These are phyloP conservation scores for Pseudogymnoascus destructans DNA, from an alignment of 2,329 filamentous ascomycete genomes.

Conservation along the genomic window DNA sequence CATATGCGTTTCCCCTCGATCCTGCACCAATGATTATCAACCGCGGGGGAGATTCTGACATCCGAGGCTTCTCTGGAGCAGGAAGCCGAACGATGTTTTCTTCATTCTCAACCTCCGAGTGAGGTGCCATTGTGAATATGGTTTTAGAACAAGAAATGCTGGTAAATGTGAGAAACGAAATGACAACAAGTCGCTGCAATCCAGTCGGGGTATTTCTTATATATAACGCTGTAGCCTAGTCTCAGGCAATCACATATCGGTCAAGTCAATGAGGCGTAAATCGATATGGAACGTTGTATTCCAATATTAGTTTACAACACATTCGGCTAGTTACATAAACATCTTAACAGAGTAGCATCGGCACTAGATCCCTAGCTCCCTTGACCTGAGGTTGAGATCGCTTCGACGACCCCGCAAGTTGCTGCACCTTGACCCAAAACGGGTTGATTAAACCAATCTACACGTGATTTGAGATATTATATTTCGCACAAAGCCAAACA, in stretches of 20 bases:
- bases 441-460: neutral
- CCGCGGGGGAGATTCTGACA: constrained; percentile 40
- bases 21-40: constrained; percentile 76
- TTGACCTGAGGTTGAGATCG: neutral
- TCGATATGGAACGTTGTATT: neutral
- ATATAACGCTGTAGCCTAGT: neutral
- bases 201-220: neutral
- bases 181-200: neutral
- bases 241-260: neutral
- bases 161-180: neutral
- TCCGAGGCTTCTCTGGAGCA: constrained; percentile 20
- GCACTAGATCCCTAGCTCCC: neutral
- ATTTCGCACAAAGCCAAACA: neutral
- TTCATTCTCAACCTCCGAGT: constrained; percentile 9
- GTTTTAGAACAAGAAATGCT: neutral
- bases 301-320: neutral
- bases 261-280: neutral
- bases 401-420: constrained; percentile 1
- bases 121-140: constrained; percentile 11
- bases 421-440: neutral
- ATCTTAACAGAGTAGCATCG: neutral
- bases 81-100: constrained; percentile 16
- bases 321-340: neutral
- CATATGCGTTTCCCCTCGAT: constrained; percentile 64
- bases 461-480: constrained; percentile 6